These are phyloP conservation scores for Tritrichomonas musculus DNA, from an alignment of 208 protist species.

Conservation along the genomic window DNA sequence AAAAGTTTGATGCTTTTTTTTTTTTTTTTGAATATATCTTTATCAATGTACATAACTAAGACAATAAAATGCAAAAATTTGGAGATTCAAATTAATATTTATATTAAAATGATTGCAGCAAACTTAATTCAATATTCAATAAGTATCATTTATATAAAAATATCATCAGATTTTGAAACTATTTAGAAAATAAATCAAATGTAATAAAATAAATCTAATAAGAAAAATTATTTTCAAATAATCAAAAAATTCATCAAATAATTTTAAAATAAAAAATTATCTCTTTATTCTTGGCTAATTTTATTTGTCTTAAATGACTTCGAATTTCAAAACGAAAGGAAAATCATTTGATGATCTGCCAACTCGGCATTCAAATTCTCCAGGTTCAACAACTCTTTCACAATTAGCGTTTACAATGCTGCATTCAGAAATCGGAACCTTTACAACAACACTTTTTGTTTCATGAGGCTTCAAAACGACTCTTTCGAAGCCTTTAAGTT, in stretches of 20 bases:
- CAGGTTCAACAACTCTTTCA: constrained; percentile 18
- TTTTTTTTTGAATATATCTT: no score
- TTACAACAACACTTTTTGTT: neutral
- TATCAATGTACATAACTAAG: no score
- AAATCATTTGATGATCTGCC: neutral
- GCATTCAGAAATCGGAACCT: neutral
- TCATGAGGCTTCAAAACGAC: neutral
- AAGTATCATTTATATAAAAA: no score
- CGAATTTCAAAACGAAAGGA: neutral
- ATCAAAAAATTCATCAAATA: neutral
- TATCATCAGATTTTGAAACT: no score
- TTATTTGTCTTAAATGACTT: neutral
- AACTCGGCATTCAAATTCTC: neutral
- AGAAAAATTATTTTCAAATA: neutral
- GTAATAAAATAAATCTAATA: no score
- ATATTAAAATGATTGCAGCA: no score
- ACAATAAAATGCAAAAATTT: no score
- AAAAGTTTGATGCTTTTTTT: no score
- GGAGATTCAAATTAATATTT: no score
- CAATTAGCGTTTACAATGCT: neutral
- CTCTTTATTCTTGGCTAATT: no score
- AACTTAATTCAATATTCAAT: no score
- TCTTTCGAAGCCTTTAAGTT: neutral
- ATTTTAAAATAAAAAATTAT: neutral
- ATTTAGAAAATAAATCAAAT: no score